Conservation (phyloP, 257 asterid genomes). For the Forsythia suspensa region DNA sequence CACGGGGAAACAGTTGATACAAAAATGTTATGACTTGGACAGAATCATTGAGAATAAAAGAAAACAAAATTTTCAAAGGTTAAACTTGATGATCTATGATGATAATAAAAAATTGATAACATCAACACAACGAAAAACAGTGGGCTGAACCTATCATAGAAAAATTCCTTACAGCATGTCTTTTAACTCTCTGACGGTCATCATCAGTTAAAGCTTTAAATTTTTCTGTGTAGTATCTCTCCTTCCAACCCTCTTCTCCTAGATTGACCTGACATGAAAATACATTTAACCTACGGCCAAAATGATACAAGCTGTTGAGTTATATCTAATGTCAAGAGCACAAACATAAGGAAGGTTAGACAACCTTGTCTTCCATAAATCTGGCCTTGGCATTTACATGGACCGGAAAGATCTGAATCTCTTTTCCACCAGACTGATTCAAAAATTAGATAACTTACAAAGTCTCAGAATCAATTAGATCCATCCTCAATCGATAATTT, state of each 20-base stretch:
- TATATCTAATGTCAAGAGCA: constrained; percentile 9
- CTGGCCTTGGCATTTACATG: constrained; percentile 12
- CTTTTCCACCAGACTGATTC: constrained; percentile 27
- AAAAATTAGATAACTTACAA: constrained; percentile 14
- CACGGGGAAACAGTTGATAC: background rate
- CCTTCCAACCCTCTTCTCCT: constrained; percentile 67
- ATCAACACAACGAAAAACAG: background rate
- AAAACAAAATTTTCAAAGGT: background rate
- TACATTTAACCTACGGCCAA: constrained; percentile 5
- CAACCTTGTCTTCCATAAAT: constrained; percentile 48
- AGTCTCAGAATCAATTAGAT: constrained; percentile 17
- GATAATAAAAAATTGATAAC: background rate
- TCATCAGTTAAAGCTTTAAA: constrained; percentile 43
- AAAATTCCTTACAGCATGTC: constrained; percentile 45
- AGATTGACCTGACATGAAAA: constrained; percentile 50
- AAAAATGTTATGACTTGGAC: background rate
- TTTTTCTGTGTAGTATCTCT: constrained; percentile 59
- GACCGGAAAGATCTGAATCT: constrained; percentile 5
- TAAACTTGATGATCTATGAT: background rate
- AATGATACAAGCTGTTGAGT: constrained; percentile 8
- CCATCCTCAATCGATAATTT: constrained; percentile 14
- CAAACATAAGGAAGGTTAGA: constrained; percentile 13
- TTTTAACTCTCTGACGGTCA: constrained; percentile 34
- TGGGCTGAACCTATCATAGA: constrained; percentile 1
- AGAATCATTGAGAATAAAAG: background rate